These are phyloP conservation scores for Camellia granthamiana DNA, from an alignment of 148 eudicot genomes.

Conservation along the genomic window DNA sequence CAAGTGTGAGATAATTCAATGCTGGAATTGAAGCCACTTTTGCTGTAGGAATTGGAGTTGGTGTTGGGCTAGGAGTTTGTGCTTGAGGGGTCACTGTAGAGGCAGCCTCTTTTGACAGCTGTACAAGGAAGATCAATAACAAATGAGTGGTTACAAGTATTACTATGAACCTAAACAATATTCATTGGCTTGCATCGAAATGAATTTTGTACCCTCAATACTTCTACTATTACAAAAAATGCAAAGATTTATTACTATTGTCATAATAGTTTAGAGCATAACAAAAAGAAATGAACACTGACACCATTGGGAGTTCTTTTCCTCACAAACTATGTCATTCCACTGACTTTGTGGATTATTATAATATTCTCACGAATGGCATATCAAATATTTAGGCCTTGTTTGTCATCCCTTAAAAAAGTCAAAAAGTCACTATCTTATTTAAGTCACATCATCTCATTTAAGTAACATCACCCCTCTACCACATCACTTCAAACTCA, in stretches of 20 bases:
- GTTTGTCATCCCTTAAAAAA: too few relatives aligned
- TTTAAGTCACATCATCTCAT: too few relatives aligned
- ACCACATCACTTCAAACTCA: too few relatives aligned
- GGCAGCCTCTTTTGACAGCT: constrained; percentile 54
- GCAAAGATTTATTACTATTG: too few relatives aligned
- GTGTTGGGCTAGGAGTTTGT: constrained; percentile 12
- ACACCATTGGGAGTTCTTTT: too few relatives aligned
- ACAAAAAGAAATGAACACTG: too few relatives aligned
- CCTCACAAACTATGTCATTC: too few relatives aligned
- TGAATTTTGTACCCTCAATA: not conserved
- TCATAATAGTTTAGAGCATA: too few relatives aligned
- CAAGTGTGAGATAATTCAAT: constrained; percentile 49
- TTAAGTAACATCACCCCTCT: too few relatives aligned
- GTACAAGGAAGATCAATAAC: constrained; percentile 18
- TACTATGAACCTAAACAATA: not conserved
- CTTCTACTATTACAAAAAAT: not conserved
- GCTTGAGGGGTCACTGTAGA: constrained; percentile 30
- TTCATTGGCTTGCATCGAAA: not conserved
- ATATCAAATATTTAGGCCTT: not conserved
- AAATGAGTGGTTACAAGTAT: not conserved
- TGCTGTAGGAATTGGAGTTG: constrained; percentile 31
- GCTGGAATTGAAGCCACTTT: constrained; percentile 39
- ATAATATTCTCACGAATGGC: not conserved
- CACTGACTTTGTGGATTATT: too few relatives aligned
- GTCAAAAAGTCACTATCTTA: too few relatives aligned